These are phyloP conservation scores for Zasmidium cellare DNA, from an alignment of 2,329 filamentous ascomycete species.

Conservation along the genomic window DNA sequence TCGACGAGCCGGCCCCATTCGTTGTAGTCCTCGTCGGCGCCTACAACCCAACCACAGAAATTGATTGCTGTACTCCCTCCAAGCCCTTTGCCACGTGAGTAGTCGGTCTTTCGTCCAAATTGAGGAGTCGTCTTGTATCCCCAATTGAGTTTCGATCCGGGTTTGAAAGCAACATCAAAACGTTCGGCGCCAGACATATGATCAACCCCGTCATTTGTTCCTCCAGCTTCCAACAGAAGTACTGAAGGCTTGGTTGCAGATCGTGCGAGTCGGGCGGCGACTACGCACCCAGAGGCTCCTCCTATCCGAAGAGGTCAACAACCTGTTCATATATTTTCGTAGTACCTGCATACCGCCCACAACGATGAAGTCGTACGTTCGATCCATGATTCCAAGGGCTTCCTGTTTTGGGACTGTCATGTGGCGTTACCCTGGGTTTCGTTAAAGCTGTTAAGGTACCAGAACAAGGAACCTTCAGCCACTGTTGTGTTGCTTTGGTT, in stretches of 20 bases:
- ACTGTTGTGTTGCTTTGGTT: too few species aligned
- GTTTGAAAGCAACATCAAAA: constrained; percentile 53
- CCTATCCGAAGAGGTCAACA: constrained; percentile 37
- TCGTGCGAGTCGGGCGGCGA: constrained; percentile 56
- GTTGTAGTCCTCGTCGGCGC: constrained; percentile 62
- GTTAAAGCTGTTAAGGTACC: too few species aligned
- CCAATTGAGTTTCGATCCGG: constrained; percentile 47
- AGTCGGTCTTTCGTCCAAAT: constrained; percentile 39
- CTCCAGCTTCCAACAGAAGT: constrained; percentile 63
- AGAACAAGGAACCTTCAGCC: too few species aligned
- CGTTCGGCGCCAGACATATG: constrained; percentile 57
- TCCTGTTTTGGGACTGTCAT: too few species aligned
- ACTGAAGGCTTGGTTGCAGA: constrained; percentile 52
- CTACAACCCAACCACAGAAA: constrained; percentile 52
- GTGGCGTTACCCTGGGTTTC: too few species aligned
- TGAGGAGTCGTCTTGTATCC: constrained; percentile 48
- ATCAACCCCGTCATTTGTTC: constrained; percentile 47
- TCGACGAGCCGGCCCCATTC: constrained; percentile 58
- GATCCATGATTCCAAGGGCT: not conserved
- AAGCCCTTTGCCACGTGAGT: constrained; percentile 48
- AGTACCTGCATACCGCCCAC: constrained; percentile 38
- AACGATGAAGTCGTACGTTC: constrained; percentile 39
- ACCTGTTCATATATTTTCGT: not conserved
- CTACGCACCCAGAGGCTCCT: constrained; percentile 60
- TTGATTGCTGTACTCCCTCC: constrained; percentile 49